These are phyloP conservation scores for Acephala macrosclerotiorum DNA, from an alignment of 2,329 filamentous ascomycete genomes.

Conservation along the genomic window DNA sequence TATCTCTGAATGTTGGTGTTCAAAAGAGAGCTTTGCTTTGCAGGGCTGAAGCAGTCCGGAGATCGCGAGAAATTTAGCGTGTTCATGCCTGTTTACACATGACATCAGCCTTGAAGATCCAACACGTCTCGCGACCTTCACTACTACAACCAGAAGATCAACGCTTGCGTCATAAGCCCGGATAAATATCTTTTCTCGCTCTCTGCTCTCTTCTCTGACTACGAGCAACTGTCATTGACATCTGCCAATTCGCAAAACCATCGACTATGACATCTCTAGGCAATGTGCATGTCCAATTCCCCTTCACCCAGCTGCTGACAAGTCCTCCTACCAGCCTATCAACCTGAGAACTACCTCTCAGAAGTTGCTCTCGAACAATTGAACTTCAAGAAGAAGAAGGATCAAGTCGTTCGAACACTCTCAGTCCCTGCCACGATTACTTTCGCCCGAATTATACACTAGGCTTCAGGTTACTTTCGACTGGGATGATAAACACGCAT, in stretches of 20 bases:
- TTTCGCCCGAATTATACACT: neutral
- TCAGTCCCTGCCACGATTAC: neutral
- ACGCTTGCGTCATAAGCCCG: neutral
- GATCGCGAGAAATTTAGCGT: neutral
- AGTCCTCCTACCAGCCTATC: neutral
- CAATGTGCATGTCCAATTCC: neutral
- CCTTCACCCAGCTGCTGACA: neutral
- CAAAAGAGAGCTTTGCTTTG: neutral
- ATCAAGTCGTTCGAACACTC: neutral
- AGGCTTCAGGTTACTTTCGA: neutral
- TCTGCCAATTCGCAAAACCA: neutral
- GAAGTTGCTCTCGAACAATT: neutral
- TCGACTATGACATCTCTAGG: neutral
- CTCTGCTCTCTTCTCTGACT: neutral
- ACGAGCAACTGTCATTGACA: neutral
- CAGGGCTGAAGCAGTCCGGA: too few species aligned
- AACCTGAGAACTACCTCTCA: neutral
- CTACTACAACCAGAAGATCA: neutral
- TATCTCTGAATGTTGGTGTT: neutral
- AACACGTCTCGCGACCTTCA: constrained; percentile 1
- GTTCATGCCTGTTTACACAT: too few species aligned
- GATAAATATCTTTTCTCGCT: neutral
- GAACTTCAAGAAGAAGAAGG: neutral
- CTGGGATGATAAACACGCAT: neutral
- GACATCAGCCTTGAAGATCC: neutral